These are phyloP conservation scores for Chaetomium strumarium DNA, from an alignment of 2,329 filamentous ascomycete genomes.

Conservation along the genomic window DNA sequence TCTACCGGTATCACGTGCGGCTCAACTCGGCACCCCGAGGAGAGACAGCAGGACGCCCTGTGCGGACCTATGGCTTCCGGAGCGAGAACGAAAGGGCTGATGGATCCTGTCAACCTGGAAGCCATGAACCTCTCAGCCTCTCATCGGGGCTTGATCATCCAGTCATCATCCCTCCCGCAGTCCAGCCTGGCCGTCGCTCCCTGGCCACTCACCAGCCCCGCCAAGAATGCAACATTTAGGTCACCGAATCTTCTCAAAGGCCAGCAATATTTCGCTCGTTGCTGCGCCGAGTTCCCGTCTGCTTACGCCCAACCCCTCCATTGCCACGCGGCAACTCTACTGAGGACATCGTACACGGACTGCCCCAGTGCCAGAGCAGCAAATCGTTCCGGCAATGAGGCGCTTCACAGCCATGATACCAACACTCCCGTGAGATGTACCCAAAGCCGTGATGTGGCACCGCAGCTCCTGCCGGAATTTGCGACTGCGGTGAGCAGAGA, in stretches of 20 bases:
- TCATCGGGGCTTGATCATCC: slow-evolving; percentile 4
- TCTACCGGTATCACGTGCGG: slow-evolving; percentile 13
- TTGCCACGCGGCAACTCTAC: slow-evolving; percentile 11
- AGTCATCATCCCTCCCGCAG: slow-evolving; percentile 2
- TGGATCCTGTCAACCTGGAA: slow-evolving; percentile 1
- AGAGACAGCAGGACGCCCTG: not conserved
- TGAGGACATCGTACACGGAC: not conserved
- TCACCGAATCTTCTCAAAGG: not conserved
- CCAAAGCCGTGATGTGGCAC: slow-evolving; percentile 4
- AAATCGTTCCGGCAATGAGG: not conserved
- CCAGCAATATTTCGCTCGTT: slow-evolving; percentile 6
- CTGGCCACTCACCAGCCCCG: slow-evolving; percentile 11
- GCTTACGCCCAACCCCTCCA: slow-evolving; percentile 3
- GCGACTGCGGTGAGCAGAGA: slow-evolving; percentile 11
- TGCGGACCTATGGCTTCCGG: slow-evolving; percentile 3
- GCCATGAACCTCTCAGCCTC: slow-evolving; percentile 11
- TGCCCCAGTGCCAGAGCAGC: not conserved
- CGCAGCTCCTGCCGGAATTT: slow-evolving; percentile 6
- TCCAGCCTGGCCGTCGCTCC: slow-evolving; percentile 8
- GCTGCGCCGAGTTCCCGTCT: not conserved
- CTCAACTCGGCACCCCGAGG: slow-evolving; percentile 12
- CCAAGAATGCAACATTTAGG: slow-evolving; percentile 16
- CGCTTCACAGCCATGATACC: not conserved
- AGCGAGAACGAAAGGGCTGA: slow-evolving; percentile 2
- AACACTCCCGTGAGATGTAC: not conserved